Evolutionary conservation across 805 yeast genomes (phyloP), one percentile per base, ranked within the genome.

Genomic region (Kazachstania bromeliacearum): DNA sequence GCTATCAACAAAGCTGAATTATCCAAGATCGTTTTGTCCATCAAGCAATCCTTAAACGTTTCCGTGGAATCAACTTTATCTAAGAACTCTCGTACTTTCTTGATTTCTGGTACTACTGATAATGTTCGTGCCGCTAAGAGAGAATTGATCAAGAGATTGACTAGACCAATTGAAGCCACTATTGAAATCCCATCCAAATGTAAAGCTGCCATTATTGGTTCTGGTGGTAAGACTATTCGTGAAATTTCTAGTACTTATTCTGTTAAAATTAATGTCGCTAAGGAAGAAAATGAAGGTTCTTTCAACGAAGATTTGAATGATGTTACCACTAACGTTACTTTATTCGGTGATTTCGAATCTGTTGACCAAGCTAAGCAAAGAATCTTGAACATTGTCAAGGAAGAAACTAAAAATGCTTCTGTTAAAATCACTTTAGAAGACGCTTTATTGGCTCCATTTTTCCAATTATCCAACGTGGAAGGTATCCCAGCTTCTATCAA

Each of bases 321-420:
- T 25, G 73, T 67, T 33, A 56, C 72, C n/a, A 68, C 81, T 22
- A 64, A 67, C 23, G 79, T 88, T 37, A 62, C 75, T 19, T 65
- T 88, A 38, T 80, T 75, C 41, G 97, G 96, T 62, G 94, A 87
- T 53, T 70, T 73, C 41, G 94, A 83, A 55, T 87, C 95, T 37
- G 82, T 83, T 47, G 71, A 69, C 44, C 68, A 70, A 34, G 96
- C 96, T 21, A 79, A 79, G 53, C 57, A 63, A 24, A 75, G 69
- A 53, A 85, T 89, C 45, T 47, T 74, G 51, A 75, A 72, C 15
- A 81, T 87, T 49, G 94, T 87, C 34, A 70, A 73, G 51, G 83
- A 81, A 51, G 78, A 81, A 50, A 79, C 85, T 37, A 79, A 77
- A 51, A 66, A 62, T 46, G 62, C 78, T 38, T 60, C 71, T 7